phyloP scores from a whole-genome alignment of 257 asterid genomes.

The Asclepias syriaca region DNA sequence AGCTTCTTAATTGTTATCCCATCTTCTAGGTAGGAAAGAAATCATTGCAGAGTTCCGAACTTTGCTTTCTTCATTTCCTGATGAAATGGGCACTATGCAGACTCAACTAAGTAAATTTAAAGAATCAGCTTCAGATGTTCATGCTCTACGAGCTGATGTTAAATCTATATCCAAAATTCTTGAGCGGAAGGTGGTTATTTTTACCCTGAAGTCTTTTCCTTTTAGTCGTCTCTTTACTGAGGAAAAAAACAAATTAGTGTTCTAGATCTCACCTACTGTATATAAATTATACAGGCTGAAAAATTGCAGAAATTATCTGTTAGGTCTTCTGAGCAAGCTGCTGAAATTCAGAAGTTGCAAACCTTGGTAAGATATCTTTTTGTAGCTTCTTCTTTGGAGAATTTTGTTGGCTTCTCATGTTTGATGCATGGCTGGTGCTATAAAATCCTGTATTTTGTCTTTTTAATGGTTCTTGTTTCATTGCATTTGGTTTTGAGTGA shows the following conservation, averaged over 20 bases:
- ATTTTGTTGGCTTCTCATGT: background rate
- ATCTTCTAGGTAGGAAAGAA: conserved; percentile 75
- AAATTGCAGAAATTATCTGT: conserved; percentile 56
- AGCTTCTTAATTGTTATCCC: conserved; percentile 1
- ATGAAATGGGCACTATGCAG: conserved; percentile 88
- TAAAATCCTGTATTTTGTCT: background rate
- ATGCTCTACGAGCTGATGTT: conserved; percentile 70
- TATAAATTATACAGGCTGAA: conserved; percentile 44
- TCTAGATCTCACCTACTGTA: conserved; percentile 6
- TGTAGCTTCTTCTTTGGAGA: conserved; percentile 1
- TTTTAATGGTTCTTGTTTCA: background rate
- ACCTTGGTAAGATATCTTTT: conserved; percentile 49
- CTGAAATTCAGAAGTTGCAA: conserved; percentile 65
- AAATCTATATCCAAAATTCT: conserved; percentile 59
- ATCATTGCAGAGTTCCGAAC: conserved; percentile 74
- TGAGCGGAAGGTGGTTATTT: conserved; percentile 55
- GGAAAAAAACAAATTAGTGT: background rate
- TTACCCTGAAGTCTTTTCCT: background rate
- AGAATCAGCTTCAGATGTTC: conserved; percentile 72
- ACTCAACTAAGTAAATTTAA: conserved; percentile 70
- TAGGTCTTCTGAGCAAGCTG: conserved; percentile 61
- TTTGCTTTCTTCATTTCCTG: conserved; percentile 84
- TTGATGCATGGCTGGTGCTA: background rate
- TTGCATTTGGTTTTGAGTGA: background rate
- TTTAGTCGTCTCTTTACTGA: background rate